phyloP scores from a whole-genome alignment of 2,329 filamentous ascomycete genomes.

The Aspergillus nomiae region DNA sequence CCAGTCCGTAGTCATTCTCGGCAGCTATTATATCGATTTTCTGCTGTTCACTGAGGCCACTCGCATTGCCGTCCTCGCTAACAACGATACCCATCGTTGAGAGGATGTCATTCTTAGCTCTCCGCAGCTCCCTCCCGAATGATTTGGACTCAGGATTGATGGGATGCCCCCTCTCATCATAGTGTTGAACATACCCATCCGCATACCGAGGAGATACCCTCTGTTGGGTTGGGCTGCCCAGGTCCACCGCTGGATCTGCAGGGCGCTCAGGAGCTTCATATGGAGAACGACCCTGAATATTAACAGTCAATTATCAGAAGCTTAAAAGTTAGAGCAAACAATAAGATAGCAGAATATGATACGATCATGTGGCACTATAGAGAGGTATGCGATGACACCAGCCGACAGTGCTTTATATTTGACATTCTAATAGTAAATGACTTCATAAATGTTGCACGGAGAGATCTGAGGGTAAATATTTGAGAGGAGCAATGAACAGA shows the following conservation, averaged over 20 bases:
- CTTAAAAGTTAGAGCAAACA: not conserved
- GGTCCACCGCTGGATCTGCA: constrained; percentile 21
- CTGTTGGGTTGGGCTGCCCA: constrained; percentile 21
- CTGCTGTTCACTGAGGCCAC: constrained; percentile 39
- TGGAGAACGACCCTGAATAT: constrained; percentile 46
- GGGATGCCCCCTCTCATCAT: constrained; percentile 51
- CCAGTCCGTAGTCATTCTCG: constrained; percentile 47
- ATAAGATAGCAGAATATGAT: not conserved
- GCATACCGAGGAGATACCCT: constrained; percentile 33
- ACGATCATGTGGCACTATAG: not conserved
- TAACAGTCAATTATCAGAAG: constrained; percentile 17
- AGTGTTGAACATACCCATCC: constrained; percentile 50
- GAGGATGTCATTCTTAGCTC: constrained; percentile 54
- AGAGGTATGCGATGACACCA: not conserved
- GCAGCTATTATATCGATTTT: constrained; percentile 40
- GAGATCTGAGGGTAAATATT: not conserved
- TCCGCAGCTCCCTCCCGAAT: constrained; percentile 42
- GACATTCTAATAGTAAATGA: not conserved
- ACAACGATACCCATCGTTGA: constrained; percentile 53
- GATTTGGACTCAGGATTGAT: constrained; percentile 46
- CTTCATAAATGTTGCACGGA: not conserved
- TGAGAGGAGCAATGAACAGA: not conserved
- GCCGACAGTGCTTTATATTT: not conserved
- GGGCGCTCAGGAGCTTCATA: constrained; percentile 45
- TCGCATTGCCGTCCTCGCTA: constrained; percentile 41